Evolutionary conservation across 2,329 filamentous ascomycete species (phyloP).

Genomic region (Paecilomyces fulvus): DNA sequence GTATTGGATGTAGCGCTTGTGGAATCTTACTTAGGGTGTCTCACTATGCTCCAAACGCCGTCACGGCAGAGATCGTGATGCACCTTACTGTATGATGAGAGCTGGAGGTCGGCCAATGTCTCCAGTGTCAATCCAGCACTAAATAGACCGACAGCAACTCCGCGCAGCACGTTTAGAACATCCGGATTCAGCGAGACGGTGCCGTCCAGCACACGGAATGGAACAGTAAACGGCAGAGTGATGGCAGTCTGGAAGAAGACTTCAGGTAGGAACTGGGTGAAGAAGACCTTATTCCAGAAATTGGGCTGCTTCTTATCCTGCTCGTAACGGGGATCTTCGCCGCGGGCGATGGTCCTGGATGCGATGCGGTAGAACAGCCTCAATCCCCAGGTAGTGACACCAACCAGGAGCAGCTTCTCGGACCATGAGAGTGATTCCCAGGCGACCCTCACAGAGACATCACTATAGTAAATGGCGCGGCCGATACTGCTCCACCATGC

Average conservation of each 20-base stretch:
- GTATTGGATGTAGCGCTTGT: neutral
- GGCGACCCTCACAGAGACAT: constrained; percentile 39
- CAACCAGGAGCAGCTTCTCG: constrained; percentile 48
- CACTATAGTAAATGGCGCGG: constrained; percentile 39
- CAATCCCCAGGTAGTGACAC: constrained; percentile 50
- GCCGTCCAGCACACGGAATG: constrained; percentile 20
- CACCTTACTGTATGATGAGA: constrained; percentile 43
- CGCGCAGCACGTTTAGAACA: constrained; percentile 19
- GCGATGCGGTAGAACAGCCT: constrained; percentile 49
- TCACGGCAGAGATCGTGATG: constrained; percentile 40
- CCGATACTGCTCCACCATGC: constrained; percentile 55
- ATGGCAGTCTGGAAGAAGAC: constrained; percentile 50
- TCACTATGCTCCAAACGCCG: constrained; percentile 55
- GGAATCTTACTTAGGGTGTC: constrained; percentile 50
- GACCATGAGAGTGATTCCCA: constrained; percentile 44
- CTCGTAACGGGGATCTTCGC: constrained; percentile 48
- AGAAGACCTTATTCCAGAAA: constrained; percentile 51
- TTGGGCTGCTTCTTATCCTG: constrained; percentile 42
- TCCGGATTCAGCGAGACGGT: constrained; percentile 24
- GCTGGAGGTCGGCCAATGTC: constrained; percentile 48
- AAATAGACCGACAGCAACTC: constrained; percentile 47
- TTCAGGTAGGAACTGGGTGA: constrained; percentile 50
- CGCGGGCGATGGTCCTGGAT: constrained; percentile 40
- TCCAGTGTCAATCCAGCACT: constrained; percentile 49
- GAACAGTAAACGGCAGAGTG: constrained; percentile 48